A percentile compares a stretch with the other conserved stretches of the same genome.
phyloP scores from a whole-genome alignment of 768 basidiomycete genomes.

The Auriscalpium vulgare region DNA sequence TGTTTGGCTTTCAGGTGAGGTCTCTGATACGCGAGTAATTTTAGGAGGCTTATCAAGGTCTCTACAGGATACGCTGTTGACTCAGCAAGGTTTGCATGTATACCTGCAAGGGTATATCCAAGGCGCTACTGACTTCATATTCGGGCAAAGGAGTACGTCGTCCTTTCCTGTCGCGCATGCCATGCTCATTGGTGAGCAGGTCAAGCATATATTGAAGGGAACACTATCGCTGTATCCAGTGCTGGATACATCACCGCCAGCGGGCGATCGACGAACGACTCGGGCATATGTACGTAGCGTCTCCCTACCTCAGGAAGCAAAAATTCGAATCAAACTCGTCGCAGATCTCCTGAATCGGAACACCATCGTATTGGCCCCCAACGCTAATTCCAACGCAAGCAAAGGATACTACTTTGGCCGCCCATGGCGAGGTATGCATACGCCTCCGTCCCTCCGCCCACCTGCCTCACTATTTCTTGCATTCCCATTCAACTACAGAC shows the following conservation, averaged over 20 bases:
- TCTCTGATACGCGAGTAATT: slow-evolving; percentile 10
- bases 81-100: slow-evolving; percentile 41
- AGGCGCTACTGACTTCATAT: slow-evolving; percentile 46
- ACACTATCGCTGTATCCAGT: slow-evolving; percentile 38
- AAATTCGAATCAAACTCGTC: neutral
- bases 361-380: slow-evolving; percentile 33
- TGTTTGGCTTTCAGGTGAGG: slow-evolving; percentile 14
- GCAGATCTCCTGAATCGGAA: slow-evolving; percentile 40
- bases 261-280: slow-evolving; percentile 37
- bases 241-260: slow-evolving; percentile 41
- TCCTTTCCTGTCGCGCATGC: neutral
- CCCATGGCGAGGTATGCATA: slow-evolving; percentile 36
- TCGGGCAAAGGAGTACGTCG: slow-evolving; percentile 27
- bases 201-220: slow-evolving; percentile 40
- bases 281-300: slow-evolving; percentile 34
- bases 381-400: slow-evolving; percentile 28
- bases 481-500: slow-evolving; percentile 19
- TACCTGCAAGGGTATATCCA: slow-evolving; percentile 36
- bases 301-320: neutral
- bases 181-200: neutral
- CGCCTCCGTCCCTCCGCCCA: too few species aligned
- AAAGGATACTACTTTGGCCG: slow-evolving; percentile 37
- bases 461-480: neutral
- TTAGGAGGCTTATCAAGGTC: slow-evolving; percentile 10
- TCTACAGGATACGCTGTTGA: slow-evolving; percentile 37